Evolutionary conservation across 495 filamentous ascomycete species (phyloP), one percentile per base, ranked within the genome.

Genomic region (Penicillium macrosclerotiorum): DNA sequence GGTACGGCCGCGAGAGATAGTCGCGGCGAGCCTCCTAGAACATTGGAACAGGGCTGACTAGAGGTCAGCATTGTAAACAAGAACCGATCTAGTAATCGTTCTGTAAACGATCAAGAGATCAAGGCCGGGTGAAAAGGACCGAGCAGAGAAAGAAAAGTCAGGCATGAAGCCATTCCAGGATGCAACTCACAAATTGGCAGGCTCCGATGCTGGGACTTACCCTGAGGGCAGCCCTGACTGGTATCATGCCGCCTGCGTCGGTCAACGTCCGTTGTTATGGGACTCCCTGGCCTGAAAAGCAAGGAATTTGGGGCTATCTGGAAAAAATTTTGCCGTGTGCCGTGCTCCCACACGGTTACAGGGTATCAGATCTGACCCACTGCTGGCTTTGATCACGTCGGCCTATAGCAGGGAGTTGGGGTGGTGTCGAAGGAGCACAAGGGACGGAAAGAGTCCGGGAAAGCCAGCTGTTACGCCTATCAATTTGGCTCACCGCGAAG

Each of bases 371-470:
- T 27, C 8, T 38, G 52, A 55, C 52, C 52, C 41, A 41, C 40
- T 22, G 23, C 17, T 20, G n/a, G 31, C 18, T 39, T 34, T 40
- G 18, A 12, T 13, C 16, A 32, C 2, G 35, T 45, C 26, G 19
- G 24, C 46, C 24, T 18, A 23, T 18, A 37, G 23, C 22, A 20
- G n/a, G 25, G 34, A 12, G 25, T 18, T 24, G 23, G 19, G 17
- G 18, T 24, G 37, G 22, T 18, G 20, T n/a, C 16, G 25, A 24
- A 41, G 49, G 20, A 37, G 27, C 8, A 13, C 42, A 20, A 26
- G 22, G 32, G 37, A n/a, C 55, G 55, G 55, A 58, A 58, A 47
- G 54, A 43, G 55, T 50, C 55, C 55, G 55, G 22, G 18, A n/a
- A n/a, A 45, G 31, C 23, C 35, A 40, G 41, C 20, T 34, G 40